These are phyloP conservation scores for Apodospora peruviana DNA, from an alignment of 495 filamentous ascomycete genomes.

Conservation along the genomic window DNA sequence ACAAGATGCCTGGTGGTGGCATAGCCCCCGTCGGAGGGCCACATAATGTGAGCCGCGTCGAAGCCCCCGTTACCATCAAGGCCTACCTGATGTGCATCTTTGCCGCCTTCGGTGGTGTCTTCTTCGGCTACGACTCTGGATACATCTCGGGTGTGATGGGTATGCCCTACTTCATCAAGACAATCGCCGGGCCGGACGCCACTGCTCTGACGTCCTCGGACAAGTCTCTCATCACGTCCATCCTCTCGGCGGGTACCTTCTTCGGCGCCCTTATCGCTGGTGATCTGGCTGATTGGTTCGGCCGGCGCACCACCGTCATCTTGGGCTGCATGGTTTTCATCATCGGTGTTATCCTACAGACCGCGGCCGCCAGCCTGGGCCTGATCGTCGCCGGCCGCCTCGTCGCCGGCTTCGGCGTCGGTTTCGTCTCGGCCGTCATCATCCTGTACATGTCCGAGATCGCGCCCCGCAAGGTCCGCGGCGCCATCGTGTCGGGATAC, in stretches of 20 bases:
- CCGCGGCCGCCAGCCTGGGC: slow-evolving; percentile 21
- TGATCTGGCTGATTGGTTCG: slow-evolving; percentile 62
- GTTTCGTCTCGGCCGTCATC: slow-evolving; percentile 67
- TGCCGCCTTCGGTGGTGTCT: slow-evolving; percentile 61
- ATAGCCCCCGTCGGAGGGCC: slow-evolving; percentile 37
- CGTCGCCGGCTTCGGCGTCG: slow-evolving; percentile 48
- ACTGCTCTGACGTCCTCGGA: slow-evolving; percentile 20
- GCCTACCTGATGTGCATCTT: slow-evolving; percentile 65
- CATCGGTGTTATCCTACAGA: slow-evolving; percentile 59
- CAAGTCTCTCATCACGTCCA: slow-evolving; percentile 68
- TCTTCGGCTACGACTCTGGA: slow-evolving; percentile 60
- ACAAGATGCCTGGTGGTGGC: slow-evolving; percentile 26
- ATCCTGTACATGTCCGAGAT: slow-evolving; percentile 72
- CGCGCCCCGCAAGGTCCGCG: slow-evolving; percentile 60
- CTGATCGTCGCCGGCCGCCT: slow-evolving; percentile 58
- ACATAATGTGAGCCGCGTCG: slow-evolving; percentile 41
- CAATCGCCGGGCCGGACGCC: slow-evolving; percentile 33
- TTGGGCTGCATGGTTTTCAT: slow-evolving; percentile 57
- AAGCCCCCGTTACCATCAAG: slow-evolving; percentile 59
- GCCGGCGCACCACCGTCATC: slow-evolving; percentile 64
- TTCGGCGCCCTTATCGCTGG: slow-evolving; percentile 66
- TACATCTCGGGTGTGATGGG: slow-evolving; percentile 58
- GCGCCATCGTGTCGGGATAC: slow-evolving; percentile 68
- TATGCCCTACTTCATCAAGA: slow-evolving; percentile 50
- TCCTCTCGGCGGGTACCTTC: slow-evolving; percentile 54